Conservation (phyloP, 257 asterid genomes). For the Gentiana dahurica region DNA sequence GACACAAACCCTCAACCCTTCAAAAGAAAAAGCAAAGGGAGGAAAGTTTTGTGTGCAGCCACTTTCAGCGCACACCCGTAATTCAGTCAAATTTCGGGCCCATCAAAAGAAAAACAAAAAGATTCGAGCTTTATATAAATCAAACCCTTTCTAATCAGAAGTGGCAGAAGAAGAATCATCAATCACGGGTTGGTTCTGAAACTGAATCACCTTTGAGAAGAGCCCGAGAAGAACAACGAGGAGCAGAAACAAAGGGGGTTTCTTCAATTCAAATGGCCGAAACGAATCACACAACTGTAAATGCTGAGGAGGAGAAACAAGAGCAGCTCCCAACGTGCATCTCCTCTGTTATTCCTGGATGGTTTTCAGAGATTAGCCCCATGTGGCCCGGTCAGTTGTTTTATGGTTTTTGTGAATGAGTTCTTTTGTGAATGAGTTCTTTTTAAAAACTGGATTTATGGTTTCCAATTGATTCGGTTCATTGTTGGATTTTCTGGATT, state of each 20-base stretch:
- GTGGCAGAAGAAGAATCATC: slow-evolving; percentile 6
- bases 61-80: slow-evolving; percentile 4
- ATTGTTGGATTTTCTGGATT: not conserved
- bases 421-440: not conserved
- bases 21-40: not conserved
- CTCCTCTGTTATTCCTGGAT: slow-evolving; percentile 75
- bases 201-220: slow-evolving; percentile 15
- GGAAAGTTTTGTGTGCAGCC: not conserved
- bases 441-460: not conserved
- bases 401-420: not conserved
- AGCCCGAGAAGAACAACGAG: slow-evolving; percentile 12
- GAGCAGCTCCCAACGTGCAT: slow-evolving; percentile 25
- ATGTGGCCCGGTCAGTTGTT: slow-evolving; percentile 80
- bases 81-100: not conserved
- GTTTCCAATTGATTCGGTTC: not conserved
- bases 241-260: not conserved
- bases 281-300: slow-evolving; percentile 13
- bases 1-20: not conserved
- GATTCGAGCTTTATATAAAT: not conserved
- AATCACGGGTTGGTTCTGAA: slow-evolving; percentile 1
- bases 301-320: slow-evolving; percentile 12
- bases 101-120: not conserved
- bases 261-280: slow-evolving; percentile 32
- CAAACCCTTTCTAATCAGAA: not conserved
- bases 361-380: slow-evolving; percentile 96